Conservation (phyloP, 2,329 filamentous ascomycete species). For the Nakataea oryzae region DNA sequence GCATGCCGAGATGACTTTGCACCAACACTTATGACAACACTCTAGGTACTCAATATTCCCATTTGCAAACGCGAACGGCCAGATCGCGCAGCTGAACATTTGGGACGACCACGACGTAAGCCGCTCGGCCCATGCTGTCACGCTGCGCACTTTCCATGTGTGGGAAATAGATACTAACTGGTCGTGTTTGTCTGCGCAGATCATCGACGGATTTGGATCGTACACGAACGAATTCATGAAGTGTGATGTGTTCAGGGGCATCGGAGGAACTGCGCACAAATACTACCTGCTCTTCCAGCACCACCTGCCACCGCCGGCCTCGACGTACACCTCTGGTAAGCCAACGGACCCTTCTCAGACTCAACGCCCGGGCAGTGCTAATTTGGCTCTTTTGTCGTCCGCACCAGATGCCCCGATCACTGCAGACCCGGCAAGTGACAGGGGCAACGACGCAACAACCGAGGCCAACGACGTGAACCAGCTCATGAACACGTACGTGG, state of each 20-base stretch:
- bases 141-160: neutral
- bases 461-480: slow-evolving; percentile 60
- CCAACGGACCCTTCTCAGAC: neutral
- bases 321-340: slow-evolving; percentile 71
- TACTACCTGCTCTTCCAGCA: slow-evolving; percentile 99
- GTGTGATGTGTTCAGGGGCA: slow-evolving; percentile 66
- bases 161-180: neutral
- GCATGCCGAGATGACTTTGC: neutral
- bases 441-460: neutral
- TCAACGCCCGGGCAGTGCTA: neutral
- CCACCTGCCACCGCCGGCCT: slow-evolving; percentile 73
- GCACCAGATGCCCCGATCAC: slow-evolving; percentile 41
- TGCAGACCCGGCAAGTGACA: slow-evolving; percentile 3
- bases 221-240: slow-evolving; percentile 92
- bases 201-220: slow-evolving; percentile 86
- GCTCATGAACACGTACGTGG: slow-evolving; percentile 64
- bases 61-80: slow-evolving; percentile 76
- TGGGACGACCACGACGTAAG: slow-evolving; percentile 89
- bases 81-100: slow-evolving; percentile 93
- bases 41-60: slow-evolving; percentile 61
- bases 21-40: neutral
- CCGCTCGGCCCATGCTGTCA: slow-evolving; percentile 15
- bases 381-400: neutral
- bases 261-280: slow-evolving; percentile 89
- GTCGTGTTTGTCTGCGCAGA: slow-evolving; percentile 42